Evolutionary conservation across 768 basidiomycete species (phyloP).

Genomic region (Leccinum boreale): DNA sequence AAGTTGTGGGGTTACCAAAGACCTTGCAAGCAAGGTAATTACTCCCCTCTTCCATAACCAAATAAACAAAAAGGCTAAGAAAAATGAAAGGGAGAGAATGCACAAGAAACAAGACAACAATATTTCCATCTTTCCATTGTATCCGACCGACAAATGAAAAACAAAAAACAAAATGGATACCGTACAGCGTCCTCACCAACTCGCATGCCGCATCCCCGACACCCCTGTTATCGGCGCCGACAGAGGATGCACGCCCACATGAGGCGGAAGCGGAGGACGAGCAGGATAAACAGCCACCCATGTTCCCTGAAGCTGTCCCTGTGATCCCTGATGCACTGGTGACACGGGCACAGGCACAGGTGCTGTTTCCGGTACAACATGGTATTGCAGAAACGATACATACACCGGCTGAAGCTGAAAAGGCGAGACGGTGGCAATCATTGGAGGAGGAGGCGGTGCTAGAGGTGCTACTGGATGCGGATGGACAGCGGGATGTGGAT

Average conservation of each 20-base stretch:
- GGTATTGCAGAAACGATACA: conserved; percentile 22
- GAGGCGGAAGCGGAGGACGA: not conserved
- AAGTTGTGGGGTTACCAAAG: too few species aligned
- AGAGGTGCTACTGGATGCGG: conserved; percentile 8
- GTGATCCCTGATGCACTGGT: not conserved
- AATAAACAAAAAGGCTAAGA: too few species aligned
- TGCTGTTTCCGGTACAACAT: conserved; percentile 8
- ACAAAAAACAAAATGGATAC: too few species aligned
- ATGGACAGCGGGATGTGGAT: not conserved
- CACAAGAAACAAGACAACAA: too few species aligned
- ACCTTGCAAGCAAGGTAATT: too few species aligned
- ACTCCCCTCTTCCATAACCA: too few species aligned
- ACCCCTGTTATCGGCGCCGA: not conserved
- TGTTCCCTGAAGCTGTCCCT: not conserved
- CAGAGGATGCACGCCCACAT: not conserved
- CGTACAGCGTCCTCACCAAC: too few species aligned
- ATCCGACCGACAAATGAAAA: too few species aligned
- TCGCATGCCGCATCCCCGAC: too few species aligned
- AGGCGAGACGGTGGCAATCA: conserved; percentile 12
- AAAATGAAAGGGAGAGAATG: too few species aligned
- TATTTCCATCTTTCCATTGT: too few species aligned
- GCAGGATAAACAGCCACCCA: not conserved
- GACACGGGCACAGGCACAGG: not conserved
- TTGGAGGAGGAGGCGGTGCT: conserved; percentile 10
- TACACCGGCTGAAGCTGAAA: conserved; percentile 20